Conservation (phyloP, 2,329 filamentous ascomycete genomes). For the Botrytis aclada region DNA sequence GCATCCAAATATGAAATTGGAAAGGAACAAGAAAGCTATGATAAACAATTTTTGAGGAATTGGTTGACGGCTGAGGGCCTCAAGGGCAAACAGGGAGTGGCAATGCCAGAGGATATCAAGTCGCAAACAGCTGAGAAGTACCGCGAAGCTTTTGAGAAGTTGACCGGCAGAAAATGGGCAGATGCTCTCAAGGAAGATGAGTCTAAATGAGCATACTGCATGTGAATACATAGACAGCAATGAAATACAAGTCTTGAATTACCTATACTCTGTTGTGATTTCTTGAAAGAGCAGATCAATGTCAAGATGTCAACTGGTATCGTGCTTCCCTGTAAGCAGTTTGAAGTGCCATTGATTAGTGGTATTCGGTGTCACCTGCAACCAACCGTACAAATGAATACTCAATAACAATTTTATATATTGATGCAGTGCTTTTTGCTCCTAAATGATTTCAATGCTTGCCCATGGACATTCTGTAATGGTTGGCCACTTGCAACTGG, state of each 20-base stretch:
- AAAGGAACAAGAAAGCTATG: constrained; percentile 75
- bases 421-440: background rate
- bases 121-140: constrained; percentile 70
- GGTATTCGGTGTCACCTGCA: no score
- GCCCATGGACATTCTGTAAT: background rate
- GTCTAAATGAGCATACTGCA: background rate
- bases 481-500: background rate
- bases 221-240: constrained; percentile 2
- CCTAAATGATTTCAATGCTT: background rate
- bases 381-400: background rate
- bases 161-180: constrained; percentile 55
- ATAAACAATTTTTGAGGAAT: constrained; percentile 82
- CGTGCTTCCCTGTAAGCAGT: background rate
- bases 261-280: background rate
- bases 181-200: constrained; percentile 21
- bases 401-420: background rate
- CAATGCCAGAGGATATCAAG: constrained; percentile 69
- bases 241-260: background rate
- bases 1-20: constrained; percentile 69
- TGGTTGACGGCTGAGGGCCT: constrained; percentile 73
- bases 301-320: background rate
- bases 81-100: constrained; percentile 70
- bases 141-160: constrained; percentile 67
- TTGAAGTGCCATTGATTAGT: no score
- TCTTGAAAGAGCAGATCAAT: background rate